Percentiles rank a stretch among this genome's conserved stretches.
These are phyloP conservation scores for Castanea crenata DNA, from an alignment of 306 rosid genomes.

Conservation along the genomic window DNA sequence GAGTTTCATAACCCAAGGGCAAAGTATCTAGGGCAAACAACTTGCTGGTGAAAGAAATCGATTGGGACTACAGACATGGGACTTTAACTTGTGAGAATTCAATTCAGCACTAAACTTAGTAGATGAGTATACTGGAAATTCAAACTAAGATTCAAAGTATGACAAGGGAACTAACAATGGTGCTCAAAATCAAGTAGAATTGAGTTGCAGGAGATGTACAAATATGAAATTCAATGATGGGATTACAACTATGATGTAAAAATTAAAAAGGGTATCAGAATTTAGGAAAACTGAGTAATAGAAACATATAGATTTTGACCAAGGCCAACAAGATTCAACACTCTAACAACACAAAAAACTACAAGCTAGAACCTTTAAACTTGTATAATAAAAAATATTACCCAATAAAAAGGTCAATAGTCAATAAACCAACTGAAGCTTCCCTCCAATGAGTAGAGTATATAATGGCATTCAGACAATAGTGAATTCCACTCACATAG, in stretches of 20 bases:
- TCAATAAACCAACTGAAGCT: not conserved
- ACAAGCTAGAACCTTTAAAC: not conserved
- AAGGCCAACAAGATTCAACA: not conserved
- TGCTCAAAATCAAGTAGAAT: not conserved
- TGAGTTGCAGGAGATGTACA: not conserved
- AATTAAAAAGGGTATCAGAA: not conserved
- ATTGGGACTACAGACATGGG: slow-evolving; percentile 1
- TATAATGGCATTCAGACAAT: not conserved
- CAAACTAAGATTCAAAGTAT: not conserved
- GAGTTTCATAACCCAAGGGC: slow-evolving; percentile 10
- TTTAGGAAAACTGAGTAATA: not conserved
- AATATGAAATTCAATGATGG: not conserved
- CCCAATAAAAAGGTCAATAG: not conserved
- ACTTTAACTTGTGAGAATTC: slow-evolving; percentile 1
- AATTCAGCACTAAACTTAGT: not conserved
- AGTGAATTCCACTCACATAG: not conserved
- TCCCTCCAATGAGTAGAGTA: not conserved
- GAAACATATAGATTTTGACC: not conserved
- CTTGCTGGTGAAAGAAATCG: not conserved
- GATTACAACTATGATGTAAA: not conserved
- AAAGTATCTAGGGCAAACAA: slow-evolving; percentile 7
- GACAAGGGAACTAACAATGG: not conserved
- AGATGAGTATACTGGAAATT: not conserved
- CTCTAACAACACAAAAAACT: not conserved
- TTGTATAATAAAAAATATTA: not conserved